A percentile compares a stretch with the other conserved stretches of the same genome.
Conservation (phyloP, 73 alveolate species). For the Blepharisma japonicum region DNA sequence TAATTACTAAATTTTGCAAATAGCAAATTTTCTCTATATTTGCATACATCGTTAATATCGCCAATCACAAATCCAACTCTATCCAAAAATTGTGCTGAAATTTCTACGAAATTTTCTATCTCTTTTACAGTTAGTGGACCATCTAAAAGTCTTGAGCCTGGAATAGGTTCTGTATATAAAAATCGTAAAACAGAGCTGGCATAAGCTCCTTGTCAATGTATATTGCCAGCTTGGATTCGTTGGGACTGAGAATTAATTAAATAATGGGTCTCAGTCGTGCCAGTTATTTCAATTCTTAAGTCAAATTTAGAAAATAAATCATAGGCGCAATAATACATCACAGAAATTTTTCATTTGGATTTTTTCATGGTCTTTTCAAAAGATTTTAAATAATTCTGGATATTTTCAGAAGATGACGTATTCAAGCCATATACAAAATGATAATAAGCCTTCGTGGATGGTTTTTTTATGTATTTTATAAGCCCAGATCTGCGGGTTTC, state of each 20-base stretch:
- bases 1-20: conserved; percentile 3
- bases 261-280: conserved; percentile 34
- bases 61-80: conserved; percentile 26
- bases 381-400: neutral
- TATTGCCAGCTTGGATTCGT: neutral
- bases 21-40: conserved; percentile 18
- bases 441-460: neutral
- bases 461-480: neutral
- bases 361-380: neutral
- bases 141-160: conserved; percentile 12
- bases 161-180: conserved; percentile 34
- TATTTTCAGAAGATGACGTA: neutral
- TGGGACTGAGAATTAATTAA: neutral
- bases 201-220: conserved; percentile 38
- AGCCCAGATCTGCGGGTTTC: conserved; percentile 23
- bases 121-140: conserved; percentile 11
- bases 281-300: conserved; percentile 33
- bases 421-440: conserved; percentile 38
- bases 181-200: conserved; percentile 36
- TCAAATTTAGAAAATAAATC: conserved; percentile 34
- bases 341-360: conserved; percentile 1
- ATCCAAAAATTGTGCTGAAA: conserved; percentile 26
- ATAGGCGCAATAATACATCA: conserved; percentile 24
- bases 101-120: conserved; percentile 28
- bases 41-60: neutral